phyloP scores from a whole-genome alignment of 148 eudicot genomes.

The Dysphania ambrosioides region DNA sequence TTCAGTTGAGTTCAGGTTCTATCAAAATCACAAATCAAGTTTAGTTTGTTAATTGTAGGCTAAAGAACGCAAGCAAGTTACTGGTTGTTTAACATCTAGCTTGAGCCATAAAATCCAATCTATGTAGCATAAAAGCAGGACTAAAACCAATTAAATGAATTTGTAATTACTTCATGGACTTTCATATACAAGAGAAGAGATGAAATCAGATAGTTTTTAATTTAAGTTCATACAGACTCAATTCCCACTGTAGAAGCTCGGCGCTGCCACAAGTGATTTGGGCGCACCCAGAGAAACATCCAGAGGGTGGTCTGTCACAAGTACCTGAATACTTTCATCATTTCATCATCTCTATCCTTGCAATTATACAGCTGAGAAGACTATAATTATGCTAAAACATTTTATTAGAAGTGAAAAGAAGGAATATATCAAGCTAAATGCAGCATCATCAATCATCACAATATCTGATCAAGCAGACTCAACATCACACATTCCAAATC shows the following conservation, averaged over 20 bases:
- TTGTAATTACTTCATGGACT: not conserved
- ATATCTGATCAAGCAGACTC: slow-evolving; percentile 2
- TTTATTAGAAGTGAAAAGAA: too few species aligned
- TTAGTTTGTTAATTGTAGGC: not conserved
- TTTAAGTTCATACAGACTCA: slow-evolving; percentile 33
- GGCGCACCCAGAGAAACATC: slow-evolving; percentile 40
- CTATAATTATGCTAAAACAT: too few species aligned
- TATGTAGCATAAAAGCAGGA: not conserved
- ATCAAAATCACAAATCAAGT: not conserved
- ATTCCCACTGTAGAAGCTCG: slow-evolving; percentile 29
- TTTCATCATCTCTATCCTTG: slow-evolving; percentile 25
- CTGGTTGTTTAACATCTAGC: not conserved
- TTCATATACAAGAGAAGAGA: slow-evolving; percentile 20
- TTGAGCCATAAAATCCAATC: not conserved
- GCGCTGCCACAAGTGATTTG: slow-evolving; percentile 33
- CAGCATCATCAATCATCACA: not conserved
- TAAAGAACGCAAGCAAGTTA: not conserved
- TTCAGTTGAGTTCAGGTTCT: not conserved
- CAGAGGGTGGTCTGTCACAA: slow-evolving; percentile 33
- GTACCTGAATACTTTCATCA: slow-evolving; percentile 41
- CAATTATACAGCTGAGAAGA: not conserved
- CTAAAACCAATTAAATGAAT: not conserved
- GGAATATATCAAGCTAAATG: not conserved
- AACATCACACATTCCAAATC: not conserved
- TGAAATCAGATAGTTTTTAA: slow-evolving; percentile 31